These are phyloP conservation scores for Picocystis salinarum DNA, from an alignment of 139 green algal species.

Conservation along the genomic window DNA sequence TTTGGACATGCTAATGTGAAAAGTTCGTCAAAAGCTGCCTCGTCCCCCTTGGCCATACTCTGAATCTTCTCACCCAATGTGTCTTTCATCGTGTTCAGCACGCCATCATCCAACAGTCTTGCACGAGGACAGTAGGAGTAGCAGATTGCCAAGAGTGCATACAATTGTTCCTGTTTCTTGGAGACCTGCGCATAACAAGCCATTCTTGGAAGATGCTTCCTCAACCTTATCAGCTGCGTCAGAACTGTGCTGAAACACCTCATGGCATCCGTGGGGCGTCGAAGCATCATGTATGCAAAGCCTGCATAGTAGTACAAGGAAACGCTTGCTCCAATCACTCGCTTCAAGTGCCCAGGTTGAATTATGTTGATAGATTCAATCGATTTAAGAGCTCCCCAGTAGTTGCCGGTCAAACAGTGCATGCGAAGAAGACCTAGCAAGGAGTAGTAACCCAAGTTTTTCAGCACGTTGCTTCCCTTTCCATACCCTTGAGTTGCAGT, in stretches of 20 bases:
- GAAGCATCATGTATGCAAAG: conserved; percentile 82
- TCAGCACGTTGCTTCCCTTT: conserved; percentile 68
- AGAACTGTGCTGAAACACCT: conserved; percentile 60
- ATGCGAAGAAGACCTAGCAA: conserved; percentile 75
- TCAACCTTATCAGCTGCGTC: conserved; percentile 51
- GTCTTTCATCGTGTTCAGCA: conserved; percentile 25
- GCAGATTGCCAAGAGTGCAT: conserved; percentile 67
- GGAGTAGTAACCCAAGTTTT: conserved; percentile 86
- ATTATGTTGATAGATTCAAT: conserved; percentile 5
- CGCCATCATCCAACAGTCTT: conserved; percentile 47
- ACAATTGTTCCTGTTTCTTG: conserved; percentile 98
- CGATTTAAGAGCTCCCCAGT: conserved; percentile 40
- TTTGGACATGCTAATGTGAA: conserved; percentile 93
- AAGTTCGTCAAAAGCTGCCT: conserved; percentile 63
- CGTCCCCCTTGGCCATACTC: conserved; percentile 19
- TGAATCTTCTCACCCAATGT: conserved; percentile 78
- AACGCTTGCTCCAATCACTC: too few relatives aligned
- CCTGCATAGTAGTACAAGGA: conserved; percentile 85
- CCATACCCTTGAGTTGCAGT: conserved; percentile 56
- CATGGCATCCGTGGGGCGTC: conserved; percentile 15
- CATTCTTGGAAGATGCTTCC: conserved; percentile 7
- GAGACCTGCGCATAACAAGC: conserved; percentile 46
- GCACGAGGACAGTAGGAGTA: conserved; percentile 56
- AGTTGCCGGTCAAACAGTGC: conserved; percentile 82
- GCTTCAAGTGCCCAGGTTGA: too few relatives aligned